Percentiles rank a stretch among this genome's conserved stretches.
Conservation (phyloP, 129 eudicot genomes). For the Apium graveolens region DNA sequence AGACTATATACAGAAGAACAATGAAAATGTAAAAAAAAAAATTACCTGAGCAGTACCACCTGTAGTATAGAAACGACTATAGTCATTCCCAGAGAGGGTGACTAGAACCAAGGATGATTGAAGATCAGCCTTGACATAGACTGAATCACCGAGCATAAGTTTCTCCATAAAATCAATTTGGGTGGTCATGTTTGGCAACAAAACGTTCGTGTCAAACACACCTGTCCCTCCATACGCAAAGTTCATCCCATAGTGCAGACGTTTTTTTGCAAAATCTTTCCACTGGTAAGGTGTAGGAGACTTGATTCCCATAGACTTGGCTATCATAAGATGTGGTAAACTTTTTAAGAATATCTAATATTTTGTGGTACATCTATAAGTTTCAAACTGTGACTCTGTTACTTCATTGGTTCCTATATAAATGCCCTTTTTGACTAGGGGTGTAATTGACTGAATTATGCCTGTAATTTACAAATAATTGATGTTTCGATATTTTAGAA, state of each 20-base stretch:
- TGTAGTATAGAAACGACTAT: constrained; percentile 21
- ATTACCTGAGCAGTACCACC: constrained; percentile 52
- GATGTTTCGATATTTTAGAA: too few relatives aligned
- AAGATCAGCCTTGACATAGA: constrained; percentile 43
- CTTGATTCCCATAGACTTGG: constrained; percentile 25
- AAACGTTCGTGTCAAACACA: constrained; percentile 20
- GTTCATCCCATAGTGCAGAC: constrained; percentile 21
- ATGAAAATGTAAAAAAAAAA: background rate
- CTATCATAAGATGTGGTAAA: constrained; percentile 9
- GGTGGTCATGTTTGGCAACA: constrained; percentile 25
- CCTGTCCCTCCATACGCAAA: constrained; percentile 44
- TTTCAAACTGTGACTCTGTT: too few relatives aligned
- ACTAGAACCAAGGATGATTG: constrained; percentile 51
- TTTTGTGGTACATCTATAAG: background rate
- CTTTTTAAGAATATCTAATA: background rate
- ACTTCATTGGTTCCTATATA: too few relatives aligned
- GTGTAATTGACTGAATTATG: too few relatives aligned
- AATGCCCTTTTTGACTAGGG: too few relatives aligned
- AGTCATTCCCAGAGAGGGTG: constrained; percentile 71
- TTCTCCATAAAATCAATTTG: constrained; percentile 20
- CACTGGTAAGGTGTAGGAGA: constrained; percentile 27
- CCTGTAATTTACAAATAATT: too few relatives aligned
- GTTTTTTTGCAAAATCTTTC: constrained; percentile 3
- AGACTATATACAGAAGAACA: background rate
- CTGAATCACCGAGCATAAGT: constrained; percentile 16